Evolutionary conservation across 2,329 filamentous ascomycete species (phyloP), one percentile per base, ranked within the genome.

Genomic region (Apiospora arundinis): DNA sequence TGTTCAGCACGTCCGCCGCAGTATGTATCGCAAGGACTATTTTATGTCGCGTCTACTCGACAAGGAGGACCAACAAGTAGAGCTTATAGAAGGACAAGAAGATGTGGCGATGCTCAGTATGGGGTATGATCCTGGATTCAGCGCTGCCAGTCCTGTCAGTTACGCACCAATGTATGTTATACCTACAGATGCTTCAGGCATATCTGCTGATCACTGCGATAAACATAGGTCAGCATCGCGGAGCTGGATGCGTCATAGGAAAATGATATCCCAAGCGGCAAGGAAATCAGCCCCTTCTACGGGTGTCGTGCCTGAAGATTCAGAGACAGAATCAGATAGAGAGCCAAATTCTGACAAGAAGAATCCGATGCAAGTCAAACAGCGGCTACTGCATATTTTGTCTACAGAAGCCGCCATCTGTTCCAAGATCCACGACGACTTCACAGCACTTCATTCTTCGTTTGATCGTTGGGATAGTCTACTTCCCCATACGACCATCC

Each of bases 401-500:
- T 83, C 85, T 0, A 83, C 86, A 0, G 86, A 88, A 71, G 80
- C 86, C 7, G 78, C 82, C 5, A 76, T 88, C 70, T 84, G 84
- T 69, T 85, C 80, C 2, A 82, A 80, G 49, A 74, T 87, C 0
- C 79, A 87, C 56, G 84, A 83, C 0, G 83, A 86, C 70, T 78
- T 85, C 65, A 84, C 84, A 0, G 82, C 84, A 0, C 79, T 87
- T 42, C 84, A 85, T 48, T 84, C 85, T 0, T 80, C 83, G n/a
- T 86, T 88, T 70, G 78, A 83, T 4, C 81, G 80, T 67, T 84
- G 86, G 76, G 81, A 85, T 42, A 80, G 82, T 0, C 78, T 82
- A 0, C 76, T 88, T 1, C 84, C 86, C 0, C 91, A 93, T 75
- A 79, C 85, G 40, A 90, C 90, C 0, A 85, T 92, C 23, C 79